Conservation (phyloP, 2,329 filamentous ascomycete species). For the Arthrobotrys entomopaga region DNA sequence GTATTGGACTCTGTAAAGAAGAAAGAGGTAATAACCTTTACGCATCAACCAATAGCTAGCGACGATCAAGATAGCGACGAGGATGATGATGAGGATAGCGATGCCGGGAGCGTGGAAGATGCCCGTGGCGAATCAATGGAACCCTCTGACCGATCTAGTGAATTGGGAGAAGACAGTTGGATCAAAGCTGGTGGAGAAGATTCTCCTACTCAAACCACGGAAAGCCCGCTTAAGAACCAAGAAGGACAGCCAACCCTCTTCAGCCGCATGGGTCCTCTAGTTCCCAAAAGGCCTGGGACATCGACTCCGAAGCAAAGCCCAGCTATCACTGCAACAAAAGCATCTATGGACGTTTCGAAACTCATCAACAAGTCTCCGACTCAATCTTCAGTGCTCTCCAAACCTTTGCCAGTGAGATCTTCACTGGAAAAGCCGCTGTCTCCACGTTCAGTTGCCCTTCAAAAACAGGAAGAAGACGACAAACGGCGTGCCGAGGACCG, state of each 20-base stretch:
- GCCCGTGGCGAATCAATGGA: slow-evolving; percentile 5
- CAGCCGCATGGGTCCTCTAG: neutral
- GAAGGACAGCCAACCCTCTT: neutral
- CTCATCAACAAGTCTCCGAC: slow-evolving; percentile 8
- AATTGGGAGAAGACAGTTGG: slow-evolving; percentile 47
- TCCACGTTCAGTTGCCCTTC: slow-evolving; percentile 19
- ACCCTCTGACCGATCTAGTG: slow-evolving; percentile 41
- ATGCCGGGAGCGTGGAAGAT: slow-evolving; percentile 21
- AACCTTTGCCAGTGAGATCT: neutral
- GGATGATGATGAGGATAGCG: slow-evolving; percentile 22
- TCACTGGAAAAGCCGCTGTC: slow-evolving; percentile 11
- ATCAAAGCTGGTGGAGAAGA: slow-evolving; percentile 43
- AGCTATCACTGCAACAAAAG: neutral
- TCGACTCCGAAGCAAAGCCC: neutral
- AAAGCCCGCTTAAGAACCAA: neutral
- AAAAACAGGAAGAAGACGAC: slow-evolving; percentile 34
- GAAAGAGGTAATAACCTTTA: neutral
- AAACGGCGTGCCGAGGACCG: slow-evolving; percentile 14
- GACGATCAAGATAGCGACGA: slow-evolving; percentile 4
- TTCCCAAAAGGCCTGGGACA: neutral
- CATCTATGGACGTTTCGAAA: neutral
- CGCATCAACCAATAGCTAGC: neutral
- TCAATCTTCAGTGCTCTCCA: neutral
- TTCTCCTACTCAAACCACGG: slow-evolving; percentile 22
- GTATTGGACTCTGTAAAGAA: slow-evolving; percentile 14